A percentile compares a stretch with the other conserved stretches of the same genome.
Conservation (phyloP, 371 early-diverging fungal genomes). For the Syncephalis fuscata region DNA sequence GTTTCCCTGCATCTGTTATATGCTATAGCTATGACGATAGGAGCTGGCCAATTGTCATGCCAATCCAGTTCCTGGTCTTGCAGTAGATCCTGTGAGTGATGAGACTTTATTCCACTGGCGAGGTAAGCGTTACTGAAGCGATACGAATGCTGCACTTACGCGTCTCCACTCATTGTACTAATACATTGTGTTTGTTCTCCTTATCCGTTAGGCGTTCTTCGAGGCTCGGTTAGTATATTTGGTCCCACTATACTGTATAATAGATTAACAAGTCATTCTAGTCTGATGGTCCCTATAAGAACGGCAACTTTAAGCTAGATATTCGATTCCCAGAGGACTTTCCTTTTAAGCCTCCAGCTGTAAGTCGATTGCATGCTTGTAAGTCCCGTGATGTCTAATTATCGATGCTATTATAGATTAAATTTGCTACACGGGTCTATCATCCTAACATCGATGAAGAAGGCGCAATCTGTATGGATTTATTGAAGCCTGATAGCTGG, state of each 20-base stretch:
- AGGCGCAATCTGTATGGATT: slow-evolving; percentile 58
- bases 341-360: slow-evolving; percentile 87
- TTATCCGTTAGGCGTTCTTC: slow-evolving; percentile 1
- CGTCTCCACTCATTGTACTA: too few species aligned
- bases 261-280: slow-evolving; percentile 3
- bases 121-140: neutral
- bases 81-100: slow-evolving; percentile 19
- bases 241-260: neutral
- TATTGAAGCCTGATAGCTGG: slow-evolving; percentile 77
- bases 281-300: slow-evolving; percentile 50
- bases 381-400: neutral
- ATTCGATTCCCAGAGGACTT: slow-evolving; percentile 71
- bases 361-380: slow-evolving; percentile 10
- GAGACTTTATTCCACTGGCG: slow-evolving; percentile 6
- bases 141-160: neutral
- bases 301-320: slow-evolving; percentile 67
- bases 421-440: slow-evolving; percentile 73
- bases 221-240: slow-evolving; percentile 6
- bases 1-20: too few species aligned
- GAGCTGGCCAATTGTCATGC: slow-evolving; percentile 16
- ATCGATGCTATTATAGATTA: slow-evolving; percentile 28
- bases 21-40: slow-evolving; percentile 1
- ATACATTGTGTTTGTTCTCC: neutral
- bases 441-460: slow-evolving; percentile 90
- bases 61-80: slow-evolving; percentile 19